Evolutionary conservation across 2,329 filamentous ascomycete species (phyloP).

Genomic region (Fusarium tuaranense): DNA sequence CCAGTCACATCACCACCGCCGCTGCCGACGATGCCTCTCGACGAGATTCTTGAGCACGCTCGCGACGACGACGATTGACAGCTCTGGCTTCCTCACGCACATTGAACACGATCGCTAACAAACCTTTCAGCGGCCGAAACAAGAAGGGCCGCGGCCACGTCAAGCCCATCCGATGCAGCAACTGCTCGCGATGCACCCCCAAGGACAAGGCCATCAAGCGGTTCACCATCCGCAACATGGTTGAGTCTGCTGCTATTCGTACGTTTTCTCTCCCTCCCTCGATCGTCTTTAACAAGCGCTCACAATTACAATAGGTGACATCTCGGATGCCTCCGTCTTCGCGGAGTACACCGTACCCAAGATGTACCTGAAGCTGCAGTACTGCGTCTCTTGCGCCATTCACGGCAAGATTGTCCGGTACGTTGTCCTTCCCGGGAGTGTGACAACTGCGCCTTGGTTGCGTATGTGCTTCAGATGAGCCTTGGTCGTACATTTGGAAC

Average conservation of each 20-base stretch:
- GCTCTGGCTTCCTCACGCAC: background rate
- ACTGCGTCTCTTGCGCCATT: constrained; percentile 99
- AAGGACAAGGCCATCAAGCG: constrained; percentile 99
- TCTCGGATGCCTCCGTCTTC: constrained; percentile 99
- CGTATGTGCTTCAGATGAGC: constrained; percentile 68
- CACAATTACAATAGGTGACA: constrained; percentile 80
- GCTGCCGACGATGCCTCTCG: constrained; percentile 29
- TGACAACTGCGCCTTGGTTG: constrained; percentile 66
- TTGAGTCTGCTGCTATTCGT: constrained; percentile 99
- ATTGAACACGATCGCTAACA: constrained; percentile 30
- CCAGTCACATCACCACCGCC: constrained; percentile 13
- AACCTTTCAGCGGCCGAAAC: constrained; percentile 84
- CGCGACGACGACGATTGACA: constrained; percentile 26
- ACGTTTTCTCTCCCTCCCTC: constrained; percentile 60
- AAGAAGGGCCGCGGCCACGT: constrained; percentile 99
- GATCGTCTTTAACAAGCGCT: constrained; percentile 17
- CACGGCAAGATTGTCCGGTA: constrained; percentile 99
- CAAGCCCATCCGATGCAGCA: constrained; percentile 92
- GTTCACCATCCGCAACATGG: constrained; percentile 99
- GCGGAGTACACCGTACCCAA: constrained; percentile 99
- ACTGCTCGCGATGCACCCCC: constrained; percentile 86
- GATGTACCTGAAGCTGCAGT: constrained; percentile 99
- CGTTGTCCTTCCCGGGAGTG: constrained; percentile 70
- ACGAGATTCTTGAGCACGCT: constrained; percentile 21
- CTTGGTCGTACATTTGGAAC: constrained; percentile 66